Base-by-base conservation (phyloP, 202 grass and related monocot genomes). In the Sporobolus alterniflorus region DNA sequence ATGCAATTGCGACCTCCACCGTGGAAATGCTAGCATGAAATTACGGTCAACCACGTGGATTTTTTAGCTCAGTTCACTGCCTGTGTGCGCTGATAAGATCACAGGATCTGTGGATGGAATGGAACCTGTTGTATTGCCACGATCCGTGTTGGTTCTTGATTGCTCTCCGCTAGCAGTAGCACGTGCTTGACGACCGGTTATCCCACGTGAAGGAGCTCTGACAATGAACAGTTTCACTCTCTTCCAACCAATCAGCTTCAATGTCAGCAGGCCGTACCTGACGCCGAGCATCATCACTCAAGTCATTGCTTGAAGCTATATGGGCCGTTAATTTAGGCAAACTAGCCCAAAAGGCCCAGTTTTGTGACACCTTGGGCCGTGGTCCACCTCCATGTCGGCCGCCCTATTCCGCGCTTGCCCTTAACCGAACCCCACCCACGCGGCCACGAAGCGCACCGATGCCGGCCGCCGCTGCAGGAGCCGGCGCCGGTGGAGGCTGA, bases 401-500 rank as follows among this genome's bases (percentile, higher is more conserved):
- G 29, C 29, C 61, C 15, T 12, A 64, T 64, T 34, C 61, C 61
- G 30, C 30, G 61, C 61, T 20, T 64, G 61, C 70, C 76, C 87
- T 76, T 80, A 36, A 59, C n/a, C 56, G 31, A 74, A 29, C 41
- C 25, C 33, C 78, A 49, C 20, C 26, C 40, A 17, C 69, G 17
- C 64, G 11, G 50, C 16, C 47, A 16, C 61, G 49, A 78, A 73
- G 80, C 81, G 61, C 26, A 64, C 26, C 52, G 9, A 89, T 89
- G 87, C 70, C 82, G 52, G 36, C 36, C 36, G 36, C 36, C 4
- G 60, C 42, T 22, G 64, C 46, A 20, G 52, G n/a, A 31, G 22
- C 11, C 21, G n/a, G 79, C 32, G 50, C 5, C 71, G 40, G 62
- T 18, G 48, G 43, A 2, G 57, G 72, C 51, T 2, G 14, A 9